Base-by-base conservation (phyloP, 306 rosid genomes). In the Trifolium pratense region DNA sequence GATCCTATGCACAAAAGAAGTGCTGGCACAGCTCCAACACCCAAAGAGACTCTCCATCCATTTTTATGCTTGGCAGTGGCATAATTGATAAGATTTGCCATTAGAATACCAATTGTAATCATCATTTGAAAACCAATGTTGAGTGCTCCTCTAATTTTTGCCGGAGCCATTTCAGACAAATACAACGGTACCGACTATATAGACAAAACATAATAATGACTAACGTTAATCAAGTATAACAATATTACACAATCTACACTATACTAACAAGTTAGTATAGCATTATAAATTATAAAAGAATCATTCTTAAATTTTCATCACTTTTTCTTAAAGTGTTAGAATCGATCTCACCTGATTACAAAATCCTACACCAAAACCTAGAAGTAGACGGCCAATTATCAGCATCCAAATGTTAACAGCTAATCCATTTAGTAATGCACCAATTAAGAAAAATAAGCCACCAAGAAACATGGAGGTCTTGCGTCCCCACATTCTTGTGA, bases 131-230 rank as follows among this genome's bases (percentile, higher is more conserved):
- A 81, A 0, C 70, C 81, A 7, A 75, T 75, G 3, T 75, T 81
- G 13, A 81, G 78, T 9, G 70, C 80, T 53, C 84, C 84, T 63
- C 84, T 80, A 0, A 80, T 42, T 1, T 70, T 75, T 23, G 84
- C 12, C 0, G 81, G 81, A 25, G 81, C 84, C 84, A 76, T 65
- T 43, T 43, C 49, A 13, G 49, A 43, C 49, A 43, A 43, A 43
- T 43, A 43, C 6, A 43, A 5, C 0, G 49, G 49, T 13, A 43
- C 49, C 2, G 49, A 43, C 49, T 43, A 15, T 43, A 0, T 43
- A 43, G 16, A 43, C 2, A 43, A 13, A 12, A 43, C 2, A 43
- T 43, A 13, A 4, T 5, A 13, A 43, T 13, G 6, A 43, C 16
- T 0, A 13, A 13, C 4, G 15, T 43, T 43, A 43, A 16, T 12